Base-by-base conservation (phyloP, 2,329 filamentous ascomycete genomes). In the Mycosphaerelloides madeirae region DNA sequence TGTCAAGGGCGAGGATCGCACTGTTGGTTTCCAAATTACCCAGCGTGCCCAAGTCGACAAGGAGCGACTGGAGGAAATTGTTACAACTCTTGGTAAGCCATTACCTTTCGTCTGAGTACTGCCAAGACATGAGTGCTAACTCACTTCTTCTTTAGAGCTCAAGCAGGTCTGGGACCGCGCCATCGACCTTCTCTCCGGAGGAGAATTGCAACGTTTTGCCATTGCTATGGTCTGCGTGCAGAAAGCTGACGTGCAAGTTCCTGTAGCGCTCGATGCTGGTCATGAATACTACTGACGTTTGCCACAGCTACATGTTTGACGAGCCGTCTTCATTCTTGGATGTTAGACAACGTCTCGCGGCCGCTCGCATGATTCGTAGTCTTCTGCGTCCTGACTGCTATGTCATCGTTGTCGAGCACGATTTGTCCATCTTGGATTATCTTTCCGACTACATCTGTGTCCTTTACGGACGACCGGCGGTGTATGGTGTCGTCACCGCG, bases 371-470 rank as follows among this genome's bases (percentile, higher is more conserved):
- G 58, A 97, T 98, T 61, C 89, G 93, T 56, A 90, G 87, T 53
- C 81, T 98, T 38, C 80, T 96, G 43, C 80, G 87, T 37, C 81
- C 88, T 36, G 80, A 96, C 60, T 87, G 95, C 73, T 98, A 97
- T 65, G 87, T 98, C 62, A 97, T 98, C 60, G 91, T 96, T 52
- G 93, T 98, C 60, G 93, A 98, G 79, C 93, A 98, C 81, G 93
- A 98, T 80, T 76, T 98, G 77, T 95, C 91, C 36, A 90, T 98
- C 34, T 80, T 98, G 35, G 94, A 98, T 70, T 98, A 98, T 65
- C 87, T 98, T 44, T 98, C 93, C 44, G 93, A 98, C 70, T 98
- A 93, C 69, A 88, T 98, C 62, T 98, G 93, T 65, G 88, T 96
- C 49, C 83, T 98, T 9, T 98, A 98, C 71, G 94, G 93, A 58